Percentiles rank a stretch among this genome's conserved stretches.
Evolutionary conservation across 345 rosid genomes (phyloP).

Genomic region (Adansonia digitata): DNA sequence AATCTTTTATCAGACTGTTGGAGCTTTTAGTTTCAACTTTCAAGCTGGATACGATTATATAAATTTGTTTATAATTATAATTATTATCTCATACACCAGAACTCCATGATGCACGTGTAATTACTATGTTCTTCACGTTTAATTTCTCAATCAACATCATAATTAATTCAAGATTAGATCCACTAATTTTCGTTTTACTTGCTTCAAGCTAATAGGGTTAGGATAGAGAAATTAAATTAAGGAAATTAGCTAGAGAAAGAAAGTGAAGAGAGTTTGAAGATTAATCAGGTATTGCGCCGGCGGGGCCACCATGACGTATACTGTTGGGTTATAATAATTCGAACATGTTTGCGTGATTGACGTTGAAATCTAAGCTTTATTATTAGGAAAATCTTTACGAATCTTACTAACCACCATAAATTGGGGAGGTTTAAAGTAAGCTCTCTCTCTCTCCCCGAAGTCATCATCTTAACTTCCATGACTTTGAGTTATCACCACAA

Average conservation of each 20-base stretch:
- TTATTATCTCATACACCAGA: background rate
- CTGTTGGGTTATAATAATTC: constrained; percentile 24
- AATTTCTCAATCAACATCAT: background rate
- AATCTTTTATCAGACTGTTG: background rate
- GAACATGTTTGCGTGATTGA: constrained; percentile 70
- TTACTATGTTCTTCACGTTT: background rate
- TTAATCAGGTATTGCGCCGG: background rate
- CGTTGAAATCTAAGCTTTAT: constrained; percentile 44
- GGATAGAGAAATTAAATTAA: background rate
- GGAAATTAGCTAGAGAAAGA: background rate
- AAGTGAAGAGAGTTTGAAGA: background rate
- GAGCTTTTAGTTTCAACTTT: background rate
- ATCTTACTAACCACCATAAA: constrained; percentile 66
- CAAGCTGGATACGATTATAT: background rate
- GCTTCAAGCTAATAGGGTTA: no score
- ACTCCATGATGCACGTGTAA: constrained; percentile 10
- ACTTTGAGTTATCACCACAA: constrained; percentile 8
- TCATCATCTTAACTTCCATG: constrained; percentile 5
- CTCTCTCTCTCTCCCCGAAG: background rate
- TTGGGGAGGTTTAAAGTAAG: constrained; percentile 25
- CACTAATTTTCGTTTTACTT: constrained; percentile 23
- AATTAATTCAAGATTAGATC: constrained; percentile 14
- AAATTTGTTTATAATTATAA: background rate
- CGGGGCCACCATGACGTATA: constrained; percentile 17
- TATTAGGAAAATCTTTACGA: constrained; percentile 45